Evolutionary conservation across 2,329 filamentous ascomycete species (phyloP).

Genomic region (Cladosporium sp.): DNA sequence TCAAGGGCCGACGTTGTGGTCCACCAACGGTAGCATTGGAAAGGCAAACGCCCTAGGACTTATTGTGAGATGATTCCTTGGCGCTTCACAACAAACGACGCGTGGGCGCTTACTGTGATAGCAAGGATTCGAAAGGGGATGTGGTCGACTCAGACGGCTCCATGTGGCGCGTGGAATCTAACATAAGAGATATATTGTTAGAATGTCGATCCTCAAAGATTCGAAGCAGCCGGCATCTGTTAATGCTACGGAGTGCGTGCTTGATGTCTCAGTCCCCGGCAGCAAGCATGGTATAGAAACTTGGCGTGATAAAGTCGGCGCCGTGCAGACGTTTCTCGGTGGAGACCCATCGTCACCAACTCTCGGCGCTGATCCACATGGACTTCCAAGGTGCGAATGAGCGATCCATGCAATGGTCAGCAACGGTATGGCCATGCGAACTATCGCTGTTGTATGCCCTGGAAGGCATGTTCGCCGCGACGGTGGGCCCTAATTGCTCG

Average conservation of each 20-base stretch:
- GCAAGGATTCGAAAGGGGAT: background rate
- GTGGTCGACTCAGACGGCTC: too few relatives aligned
- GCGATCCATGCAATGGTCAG: slow-evolving; percentile 4
- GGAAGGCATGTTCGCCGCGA: slow-evolving; percentile 6
- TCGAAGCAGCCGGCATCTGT: background rate
- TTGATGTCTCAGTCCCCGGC: slow-evolving; percentile 1
- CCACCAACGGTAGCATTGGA: too few relatives aligned
- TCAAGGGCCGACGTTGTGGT: too few relatives aligned
- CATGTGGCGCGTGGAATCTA: too few relatives aligned
- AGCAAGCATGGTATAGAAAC: slow-evolving; percentile 3
- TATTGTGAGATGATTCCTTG: too few relatives aligned
- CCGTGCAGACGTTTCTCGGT: slow-evolving; percentile 5
- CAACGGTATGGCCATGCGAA: background rate
- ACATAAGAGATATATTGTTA: too few relatives aligned
- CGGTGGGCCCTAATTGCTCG: background rate
- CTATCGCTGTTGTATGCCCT: slow-evolving; percentile 7
- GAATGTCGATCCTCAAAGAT: background rate
- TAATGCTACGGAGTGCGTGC: slow-evolving; percentile 4
- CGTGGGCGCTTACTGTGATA: background rate
- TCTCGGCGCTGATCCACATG: slow-evolving; percentile 11
- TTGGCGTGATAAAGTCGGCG: slow-evolving; percentile 6
- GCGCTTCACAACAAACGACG: background rate
- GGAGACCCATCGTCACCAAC: slow-evolving; percentile 3
- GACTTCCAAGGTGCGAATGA: slow-evolving; percentile 6
- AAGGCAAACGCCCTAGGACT: too few relatives aligned